Evolutionary conservation across 495 filamentous ascomycete species (phyloP).

Genomic region (Talaromyces ruber): DNA sequence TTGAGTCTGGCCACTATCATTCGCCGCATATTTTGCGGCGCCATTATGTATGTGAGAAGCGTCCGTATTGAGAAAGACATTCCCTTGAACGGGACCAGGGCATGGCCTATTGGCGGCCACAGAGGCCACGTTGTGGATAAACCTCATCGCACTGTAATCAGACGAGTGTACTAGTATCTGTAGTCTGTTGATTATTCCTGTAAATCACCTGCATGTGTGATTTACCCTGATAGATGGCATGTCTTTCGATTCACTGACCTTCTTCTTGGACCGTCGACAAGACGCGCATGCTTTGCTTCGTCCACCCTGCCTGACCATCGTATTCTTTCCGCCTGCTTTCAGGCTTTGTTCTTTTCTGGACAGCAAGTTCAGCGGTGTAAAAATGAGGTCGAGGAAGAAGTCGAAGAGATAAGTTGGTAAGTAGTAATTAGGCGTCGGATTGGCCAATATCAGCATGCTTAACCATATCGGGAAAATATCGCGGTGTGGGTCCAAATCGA

Average conservation of each 20-base stretch:
- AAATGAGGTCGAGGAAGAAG: background rate
- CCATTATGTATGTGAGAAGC: background rate
- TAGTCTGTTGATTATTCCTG: background rate
- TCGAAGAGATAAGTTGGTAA: background rate
- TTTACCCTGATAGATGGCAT: background rate
- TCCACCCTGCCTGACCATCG: background rate
- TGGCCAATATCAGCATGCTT: background rate
- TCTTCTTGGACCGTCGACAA: constrained; percentile 1
- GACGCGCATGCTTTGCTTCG: constrained; percentile 1
- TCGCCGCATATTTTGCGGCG: background rate
- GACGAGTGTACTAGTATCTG: background rate
- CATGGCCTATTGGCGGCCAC: constrained; percentile 1
- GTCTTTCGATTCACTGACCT: background rate
- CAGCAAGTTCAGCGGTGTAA: background rate
- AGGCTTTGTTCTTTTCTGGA: background rate
- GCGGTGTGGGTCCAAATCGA: background rate
- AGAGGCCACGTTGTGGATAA: background rate
- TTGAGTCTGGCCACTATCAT: background rate
- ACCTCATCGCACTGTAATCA: background rate
- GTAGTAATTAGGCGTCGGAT: background rate
- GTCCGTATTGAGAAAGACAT: background rate
- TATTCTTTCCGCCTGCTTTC: background rate
- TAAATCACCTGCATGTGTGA: background rate
- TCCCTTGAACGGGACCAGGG: background rate
- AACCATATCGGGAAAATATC: background rate